Percentiles rank a stretch among this genome's conserved stretches.
Evolutionary conservation across 352 stramenopile species (phyloP).

Genomic region (Plasmopara viticola): DNA sequence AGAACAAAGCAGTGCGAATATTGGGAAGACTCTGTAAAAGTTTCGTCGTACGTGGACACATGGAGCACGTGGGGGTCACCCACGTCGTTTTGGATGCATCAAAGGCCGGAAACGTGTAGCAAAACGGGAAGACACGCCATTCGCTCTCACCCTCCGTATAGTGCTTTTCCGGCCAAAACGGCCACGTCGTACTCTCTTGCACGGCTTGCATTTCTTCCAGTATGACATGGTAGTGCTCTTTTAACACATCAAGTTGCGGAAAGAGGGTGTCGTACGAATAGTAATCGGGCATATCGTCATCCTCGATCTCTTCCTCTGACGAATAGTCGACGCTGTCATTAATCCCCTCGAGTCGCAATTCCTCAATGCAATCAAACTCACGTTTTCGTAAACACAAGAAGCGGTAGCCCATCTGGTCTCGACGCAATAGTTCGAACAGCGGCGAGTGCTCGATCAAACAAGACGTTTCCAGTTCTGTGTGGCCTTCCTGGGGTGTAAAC

Average conservation of each 20-base stretch:
- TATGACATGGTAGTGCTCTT: slow-evolving; percentile 67
- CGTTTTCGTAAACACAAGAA: slow-evolving; percentile 44
- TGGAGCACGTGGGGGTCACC: slow-evolving; percentile 62
- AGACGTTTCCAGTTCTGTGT: slow-evolving; percentile 46
- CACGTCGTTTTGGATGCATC: slow-evolving; percentile 79
- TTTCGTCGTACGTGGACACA: slow-evolving; percentile 77
- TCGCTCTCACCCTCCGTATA: slow-evolving; percentile 66
- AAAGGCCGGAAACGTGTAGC: slow-evolving; percentile 87
- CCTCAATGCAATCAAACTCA: slow-evolving; percentile 20
- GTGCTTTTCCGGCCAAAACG: slow-evolving; percentile 83
- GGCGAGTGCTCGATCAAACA: slow-evolving; percentile 46
- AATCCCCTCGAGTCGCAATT: slow-evolving; percentile 28
- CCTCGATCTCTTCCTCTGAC: slow-evolving; percentile 58
- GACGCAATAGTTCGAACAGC: slow-evolving; percentile 39
- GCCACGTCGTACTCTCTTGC: slow-evolving; percentile 52
- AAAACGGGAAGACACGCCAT: slow-evolving; percentile 86
- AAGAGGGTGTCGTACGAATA: slow-evolving; percentile 71
- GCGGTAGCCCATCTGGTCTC: slow-evolving; percentile 43
- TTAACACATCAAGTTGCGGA: slow-evolving; percentile 69
- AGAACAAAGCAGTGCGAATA: slow-evolving; percentile 86
- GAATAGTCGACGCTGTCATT: slow-evolving; percentile 27
- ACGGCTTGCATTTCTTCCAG: slow-evolving; percentile 67
- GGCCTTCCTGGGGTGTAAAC: slow-evolving; percentile 40
- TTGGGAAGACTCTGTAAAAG: slow-evolving; percentile 56
- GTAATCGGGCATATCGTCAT: slow-evolving; percentile 68